Evolutionary conservation across 1,284 basidiomycete species (phyloP).

Genomic region (Leucocoprinus gongylophorus): DNA sequence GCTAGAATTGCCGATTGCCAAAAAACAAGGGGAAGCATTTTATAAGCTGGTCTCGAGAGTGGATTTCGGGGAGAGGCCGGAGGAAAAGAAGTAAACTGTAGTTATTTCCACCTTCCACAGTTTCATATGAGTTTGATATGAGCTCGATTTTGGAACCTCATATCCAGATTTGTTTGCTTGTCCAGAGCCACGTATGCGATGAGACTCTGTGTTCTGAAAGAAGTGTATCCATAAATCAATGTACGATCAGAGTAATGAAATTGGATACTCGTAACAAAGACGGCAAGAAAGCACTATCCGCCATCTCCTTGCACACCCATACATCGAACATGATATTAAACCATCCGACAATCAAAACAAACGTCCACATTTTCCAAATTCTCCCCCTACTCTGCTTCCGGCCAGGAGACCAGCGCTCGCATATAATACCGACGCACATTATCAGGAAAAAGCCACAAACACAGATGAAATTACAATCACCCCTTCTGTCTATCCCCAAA

Average conservation of each 20-base stretch:
- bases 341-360: background rate
- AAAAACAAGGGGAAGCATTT: constrained; percentile 59
- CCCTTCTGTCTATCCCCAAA: background rate
- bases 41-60: constrained; percentile 42
- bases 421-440: background rate
- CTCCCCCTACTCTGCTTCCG: background rate
- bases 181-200: no score
- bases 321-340: background rate
- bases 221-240: background rate
- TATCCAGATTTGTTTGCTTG: no score
- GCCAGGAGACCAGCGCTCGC: background rate
- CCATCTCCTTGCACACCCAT: background rate
- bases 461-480: background rate
- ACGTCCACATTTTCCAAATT: background rate
- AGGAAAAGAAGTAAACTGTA: background rate
- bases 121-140: no score
- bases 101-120: no score
- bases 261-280: background rate
- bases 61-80: constrained; percentile 16
- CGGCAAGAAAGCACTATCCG: constrained; percentile 5
- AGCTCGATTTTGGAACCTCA: no score
- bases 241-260: background rate
- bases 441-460: background rate
- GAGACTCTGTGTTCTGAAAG: no score
- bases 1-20: constrained; percentile 61